Evolutionary conservation across 208 protist species (phyloP).

Genomic region (Herpetomonas samuelpessoai): DNA sequence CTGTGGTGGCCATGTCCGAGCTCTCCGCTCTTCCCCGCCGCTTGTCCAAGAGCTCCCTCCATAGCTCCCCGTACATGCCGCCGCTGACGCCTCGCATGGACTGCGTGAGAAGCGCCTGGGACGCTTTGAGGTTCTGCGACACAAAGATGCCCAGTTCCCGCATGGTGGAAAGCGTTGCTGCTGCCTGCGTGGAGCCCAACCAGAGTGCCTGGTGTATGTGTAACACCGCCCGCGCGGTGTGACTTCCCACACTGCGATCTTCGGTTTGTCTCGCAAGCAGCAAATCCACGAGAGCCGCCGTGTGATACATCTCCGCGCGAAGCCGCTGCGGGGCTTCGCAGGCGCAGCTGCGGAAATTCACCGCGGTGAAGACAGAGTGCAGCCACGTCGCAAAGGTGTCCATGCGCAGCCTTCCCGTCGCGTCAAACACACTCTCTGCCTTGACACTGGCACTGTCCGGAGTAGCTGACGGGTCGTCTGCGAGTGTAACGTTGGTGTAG

Average conservation of each 20-base stretch:
- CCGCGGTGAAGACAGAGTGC: too few species aligned
- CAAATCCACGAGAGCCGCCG: too few species aligned
- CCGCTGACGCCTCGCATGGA: constrained; percentile 21
- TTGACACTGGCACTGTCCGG: too few species aligned
- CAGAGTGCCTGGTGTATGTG: constrained; percentile 50
- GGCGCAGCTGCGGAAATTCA: too few species aligned
- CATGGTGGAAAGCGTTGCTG: constrained; percentile 50
- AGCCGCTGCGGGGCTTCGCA: too few species aligned
- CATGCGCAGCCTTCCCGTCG: too few species aligned
- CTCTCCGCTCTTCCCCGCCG: background rate
- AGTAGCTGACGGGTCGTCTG: background rate
- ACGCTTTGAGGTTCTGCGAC: constrained; percentile 35
- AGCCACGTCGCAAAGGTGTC: too few species aligned
- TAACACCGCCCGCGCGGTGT: too few species aligned
- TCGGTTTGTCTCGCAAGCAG: too few species aligned
- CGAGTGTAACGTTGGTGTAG: constrained; percentile 2
- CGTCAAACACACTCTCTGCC: too few species aligned
- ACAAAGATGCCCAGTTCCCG: constrained; percentile 61
- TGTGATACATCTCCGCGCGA: too few species aligned
- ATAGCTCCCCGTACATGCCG: constrained; percentile 43
- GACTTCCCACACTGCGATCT: too few species aligned
- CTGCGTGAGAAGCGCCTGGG: constrained; percentile 30
- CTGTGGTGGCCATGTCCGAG: background rate
- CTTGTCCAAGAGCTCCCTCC: constrained; percentile 5
- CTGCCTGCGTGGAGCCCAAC: constrained; percentile 47